Conservation (phyloP, 1,284 basidiomycete genomes). For the Sutorius eximius region DNA sequence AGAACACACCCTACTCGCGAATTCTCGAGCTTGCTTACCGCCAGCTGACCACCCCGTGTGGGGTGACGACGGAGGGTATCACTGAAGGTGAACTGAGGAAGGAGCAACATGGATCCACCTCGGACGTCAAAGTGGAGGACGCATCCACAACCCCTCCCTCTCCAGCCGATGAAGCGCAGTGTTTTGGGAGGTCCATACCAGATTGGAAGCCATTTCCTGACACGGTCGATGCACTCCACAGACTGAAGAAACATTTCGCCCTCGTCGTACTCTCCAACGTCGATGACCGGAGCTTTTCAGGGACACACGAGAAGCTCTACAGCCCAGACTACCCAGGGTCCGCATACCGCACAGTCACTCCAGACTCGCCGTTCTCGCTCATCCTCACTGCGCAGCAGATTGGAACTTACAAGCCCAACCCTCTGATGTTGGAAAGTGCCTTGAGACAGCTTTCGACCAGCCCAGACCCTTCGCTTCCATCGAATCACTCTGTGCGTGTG, state of each 20-base stretch:
- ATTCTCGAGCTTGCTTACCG: slow-evolving; percentile 48
- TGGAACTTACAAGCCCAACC: slow-evolving; percentile 62
- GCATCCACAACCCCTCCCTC: slow-evolving; percentile 17
- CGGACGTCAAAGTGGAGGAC: slow-evolving; percentile 16
- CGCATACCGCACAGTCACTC: slow-evolving; percentile 42
- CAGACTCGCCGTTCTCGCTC: slow-evolving; percentile 57
- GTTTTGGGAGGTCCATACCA: slow-evolving; percentile 59
- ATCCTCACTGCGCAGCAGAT: slow-evolving; percentile 58
- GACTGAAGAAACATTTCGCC: slow-evolving; percentile 60
- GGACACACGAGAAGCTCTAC: slow-evolving; percentile 59
- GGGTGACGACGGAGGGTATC: neutral
- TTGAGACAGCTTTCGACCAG: slow-evolving; percentile 38
- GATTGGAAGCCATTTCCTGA: slow-evolving; percentile 69
- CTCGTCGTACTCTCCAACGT: slow-evolving; percentile 75
- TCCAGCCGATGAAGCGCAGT: slow-evolving; percentile 15
- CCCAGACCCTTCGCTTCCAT: slow-evolving; percentile 36
- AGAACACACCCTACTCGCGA: slow-evolving; percentile 57
- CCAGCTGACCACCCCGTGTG: slow-evolving; percentile 16
- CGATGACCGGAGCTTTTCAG: slow-evolving; percentile 60
- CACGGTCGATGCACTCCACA: slow-evolving; percentile 56
- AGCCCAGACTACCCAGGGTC: slow-evolving; percentile 34
- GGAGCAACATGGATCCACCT: slow-evolving; percentile 3
- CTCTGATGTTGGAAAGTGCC: slow-evolving; percentile 46
- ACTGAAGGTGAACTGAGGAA: neutral
- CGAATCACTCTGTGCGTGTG: slow-evolving; percentile 37